Conservation (phyloP, 2,329 filamentous ascomycete species). For the Blastomyces percursus region DNA sequence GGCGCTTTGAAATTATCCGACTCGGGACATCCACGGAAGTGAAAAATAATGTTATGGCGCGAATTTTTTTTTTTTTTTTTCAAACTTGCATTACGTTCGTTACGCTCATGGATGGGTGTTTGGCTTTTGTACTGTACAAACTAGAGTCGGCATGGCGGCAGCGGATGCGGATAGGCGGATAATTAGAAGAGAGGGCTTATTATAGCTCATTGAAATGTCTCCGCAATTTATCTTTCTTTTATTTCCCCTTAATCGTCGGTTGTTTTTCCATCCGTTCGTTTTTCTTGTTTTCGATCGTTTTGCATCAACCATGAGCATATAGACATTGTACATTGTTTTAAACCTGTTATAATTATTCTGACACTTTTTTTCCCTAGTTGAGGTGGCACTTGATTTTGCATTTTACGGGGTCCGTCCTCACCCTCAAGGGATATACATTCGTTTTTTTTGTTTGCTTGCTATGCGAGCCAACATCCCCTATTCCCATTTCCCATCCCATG, state of each 20-base stretch:
- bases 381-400: not conserved
- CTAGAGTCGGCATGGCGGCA: not conserved
- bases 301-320: conserved; percentile 1
- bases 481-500: not conserved
- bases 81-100: conserved; percentile 17
- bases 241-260: not conserved
- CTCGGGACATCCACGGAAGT: not conserved
- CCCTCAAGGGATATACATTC: conserved; percentile 19
- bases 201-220: not conserved
- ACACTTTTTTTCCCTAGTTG: not conserved
- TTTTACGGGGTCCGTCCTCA: not conserved
- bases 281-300: not conserved
- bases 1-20: not conserved
- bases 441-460: conserved; percentile 19
- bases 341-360: not conserved
- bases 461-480: not conserved
- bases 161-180: conserved; percentile 3
- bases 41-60: not conserved
- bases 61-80: conserved; percentile 10
- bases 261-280: not conserved
- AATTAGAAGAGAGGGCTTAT: not conserved
- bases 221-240: not conserved
- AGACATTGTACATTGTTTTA: not conserved
- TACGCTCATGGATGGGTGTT: conserved; percentile 9
- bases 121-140: not conserved